A percentile compares a stretch with the other conserved stretches of the same genome.
phyloP scores from a whole-genome alignment of 306 rosid species.

The Betula pendula region DNA sequence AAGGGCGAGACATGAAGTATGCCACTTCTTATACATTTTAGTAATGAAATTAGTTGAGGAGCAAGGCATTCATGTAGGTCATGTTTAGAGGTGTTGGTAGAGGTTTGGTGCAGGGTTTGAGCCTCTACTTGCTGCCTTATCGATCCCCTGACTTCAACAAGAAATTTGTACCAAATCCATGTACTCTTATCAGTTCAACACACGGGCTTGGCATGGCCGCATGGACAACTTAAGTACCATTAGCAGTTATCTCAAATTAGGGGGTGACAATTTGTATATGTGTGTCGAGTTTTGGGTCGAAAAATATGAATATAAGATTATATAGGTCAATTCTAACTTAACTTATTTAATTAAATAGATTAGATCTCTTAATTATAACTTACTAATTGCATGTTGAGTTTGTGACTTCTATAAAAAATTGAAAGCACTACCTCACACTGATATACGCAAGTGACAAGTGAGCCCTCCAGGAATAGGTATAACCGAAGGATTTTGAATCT shows the following conservation, averaged over 20 bases:
- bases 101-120: constrained; percentile 35
- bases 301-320: too few species aligned
- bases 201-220: not conserved
- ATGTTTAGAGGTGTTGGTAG: constrained; percentile 31
- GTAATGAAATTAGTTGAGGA: constrained; percentile 45
- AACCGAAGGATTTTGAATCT: not conserved
- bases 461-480: not conserved
- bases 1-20: constrained; percentile 30
- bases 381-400: too few species aligned
- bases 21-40: constrained; percentile 14
- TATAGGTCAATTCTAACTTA: too few species aligned
- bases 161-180: too few species aligned
- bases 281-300: too few species aligned
- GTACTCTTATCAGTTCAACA: too few species aligned
- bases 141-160: too few species aligned
- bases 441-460: not conserved
- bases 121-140: not conserved
- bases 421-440: not conserved
- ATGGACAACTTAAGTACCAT: not conserved
- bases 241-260: not conserved
- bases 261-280: too few species aligned
- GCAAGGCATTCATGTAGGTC: constrained; percentile 55
- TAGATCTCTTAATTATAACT: too few species aligned
- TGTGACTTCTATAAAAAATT: too few species aligned
- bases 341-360: too few species aligned